phyloP scores from a whole-genome alignment of 345 rosid species.

The Euphorbia tirucalli region DNA sequence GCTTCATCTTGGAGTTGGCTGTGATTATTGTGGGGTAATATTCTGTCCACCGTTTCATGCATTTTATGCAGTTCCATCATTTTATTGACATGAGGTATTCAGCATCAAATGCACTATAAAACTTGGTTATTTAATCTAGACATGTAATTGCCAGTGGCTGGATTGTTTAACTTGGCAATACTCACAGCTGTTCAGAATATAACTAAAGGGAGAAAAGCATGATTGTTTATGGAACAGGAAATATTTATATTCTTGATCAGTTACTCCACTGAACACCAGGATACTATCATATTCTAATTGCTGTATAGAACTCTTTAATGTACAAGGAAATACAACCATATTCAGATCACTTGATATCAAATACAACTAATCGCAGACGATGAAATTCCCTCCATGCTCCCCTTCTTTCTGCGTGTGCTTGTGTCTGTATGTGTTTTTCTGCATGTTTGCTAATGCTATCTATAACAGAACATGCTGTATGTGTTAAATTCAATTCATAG shows the following conservation, averaged over 20 bases:
- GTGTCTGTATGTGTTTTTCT: not conserved
- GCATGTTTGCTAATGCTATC: not conserved
- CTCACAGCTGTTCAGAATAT: not conserved
- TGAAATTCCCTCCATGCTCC: not conserved
- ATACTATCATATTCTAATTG: not conserved
- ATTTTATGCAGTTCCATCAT: not conserved
- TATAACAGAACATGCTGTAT: not conserved
- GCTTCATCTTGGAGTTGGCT: conserved; percentile 49
- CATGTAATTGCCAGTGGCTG: not conserved
- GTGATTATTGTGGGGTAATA: conserved; percentile 76
- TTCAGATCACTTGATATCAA: not conserved
- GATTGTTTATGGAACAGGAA: not conserved
- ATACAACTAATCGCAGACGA: not conserved
- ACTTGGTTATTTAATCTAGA: not conserved
- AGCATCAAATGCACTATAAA: not conserved
- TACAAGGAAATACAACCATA: not conserved
- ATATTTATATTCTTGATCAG: not conserved
- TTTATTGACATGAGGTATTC: not conserved
- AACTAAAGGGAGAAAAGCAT: not conserved
- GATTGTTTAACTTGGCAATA: not conserved
- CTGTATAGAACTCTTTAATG: not conserved
- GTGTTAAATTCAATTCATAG: not conserved
- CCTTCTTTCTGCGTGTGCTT: not conserved
- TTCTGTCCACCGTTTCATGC: conserved; percentile 2
- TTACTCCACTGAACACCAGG: not conserved